Percentiles rank a stretch among this genome's conserved stretches.
These are phyloP conservation scores for Verticillium klebahnii DNA, from an alignment of 2,329 filamentous ascomycete genomes.

Conservation along the genomic window DNA sequence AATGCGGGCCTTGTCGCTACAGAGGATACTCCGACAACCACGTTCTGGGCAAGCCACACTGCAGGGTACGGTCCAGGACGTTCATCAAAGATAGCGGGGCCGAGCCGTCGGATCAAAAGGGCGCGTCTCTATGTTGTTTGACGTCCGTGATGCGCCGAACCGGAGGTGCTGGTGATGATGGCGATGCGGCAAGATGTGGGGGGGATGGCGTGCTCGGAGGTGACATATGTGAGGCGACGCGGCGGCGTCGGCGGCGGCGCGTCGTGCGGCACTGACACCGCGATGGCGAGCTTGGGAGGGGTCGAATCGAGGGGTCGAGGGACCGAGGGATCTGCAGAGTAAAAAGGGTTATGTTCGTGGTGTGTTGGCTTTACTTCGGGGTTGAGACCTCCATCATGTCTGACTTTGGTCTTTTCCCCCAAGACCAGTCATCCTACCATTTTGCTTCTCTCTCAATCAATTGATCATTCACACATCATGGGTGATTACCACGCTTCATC, in stretches of 20 bases:
- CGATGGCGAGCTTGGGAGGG: neutral
- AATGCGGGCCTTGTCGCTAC: too few relatives aligned
- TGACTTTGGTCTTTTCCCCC: neutral
- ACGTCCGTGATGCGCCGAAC: neutral
- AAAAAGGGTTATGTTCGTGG: neutral
- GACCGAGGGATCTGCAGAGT: neutral
- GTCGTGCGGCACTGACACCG: neutral
- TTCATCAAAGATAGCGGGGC: neutral
- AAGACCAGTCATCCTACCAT: neutral
- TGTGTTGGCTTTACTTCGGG: neutral
- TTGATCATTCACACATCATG: neutral
- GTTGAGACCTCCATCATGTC: neutral
- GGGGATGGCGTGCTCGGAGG: slow-evolving; percentile 12
- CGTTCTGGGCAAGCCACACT: neutral
- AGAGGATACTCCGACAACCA: too few relatives aligned
- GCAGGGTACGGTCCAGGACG: neutral
- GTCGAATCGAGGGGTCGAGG: neutral
- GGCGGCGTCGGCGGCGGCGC: neutral
- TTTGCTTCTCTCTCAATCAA: neutral
- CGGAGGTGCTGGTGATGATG: neutral
- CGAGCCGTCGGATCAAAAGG: neutral
- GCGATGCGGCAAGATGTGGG: slow-evolving; percentile 13
- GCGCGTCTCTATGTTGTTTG: neutral
- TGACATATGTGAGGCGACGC: neutral
- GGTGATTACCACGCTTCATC: neutral